These are phyloP conservation scores for Colletotrichum coccodes DNA, from an alignment of 2,329 filamentous ascomycete species.

Conservation along the genomic window DNA sequence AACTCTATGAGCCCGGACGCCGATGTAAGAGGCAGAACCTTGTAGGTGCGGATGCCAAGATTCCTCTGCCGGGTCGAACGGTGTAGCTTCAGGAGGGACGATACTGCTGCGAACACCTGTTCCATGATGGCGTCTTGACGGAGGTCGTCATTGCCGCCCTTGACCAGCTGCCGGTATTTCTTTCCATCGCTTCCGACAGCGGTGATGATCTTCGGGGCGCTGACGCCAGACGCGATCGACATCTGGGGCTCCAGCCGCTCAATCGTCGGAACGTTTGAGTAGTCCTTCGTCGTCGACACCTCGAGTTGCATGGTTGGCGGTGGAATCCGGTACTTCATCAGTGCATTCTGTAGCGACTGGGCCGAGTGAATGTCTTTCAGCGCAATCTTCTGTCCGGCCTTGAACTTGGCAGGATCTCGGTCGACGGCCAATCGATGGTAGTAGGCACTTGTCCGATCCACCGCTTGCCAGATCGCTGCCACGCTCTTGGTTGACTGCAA, in stretches of 20 bases:
- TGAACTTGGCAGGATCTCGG: slow-evolving; percentile 72
- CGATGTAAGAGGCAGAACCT: slow-evolving; percentile 88
- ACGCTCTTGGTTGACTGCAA: slow-evolving; percentile 64
- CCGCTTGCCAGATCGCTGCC: slow-evolving; percentile 71
- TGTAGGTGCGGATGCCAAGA: slow-evolving; percentile 94
- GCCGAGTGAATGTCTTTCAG: slow-evolving; percentile 74
- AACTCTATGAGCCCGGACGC: slow-evolving; percentile 96
- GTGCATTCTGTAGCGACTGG: slow-evolving; percentile 68
- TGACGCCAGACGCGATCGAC: slow-evolving; percentile 88
- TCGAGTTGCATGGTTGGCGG: slow-evolving; percentile 90
- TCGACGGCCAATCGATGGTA: slow-evolving; percentile 74
- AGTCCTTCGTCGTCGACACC: slow-evolving; percentile 78
- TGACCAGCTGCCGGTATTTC: slow-evolving; percentile 90
- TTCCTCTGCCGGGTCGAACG: slow-evolving; percentile 87
- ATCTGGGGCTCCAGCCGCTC: slow-evolving; percentile 78
- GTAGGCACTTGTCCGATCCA: slow-evolving; percentile 78
- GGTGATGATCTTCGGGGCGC: slow-evolving; percentile 92
- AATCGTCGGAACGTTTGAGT: slow-evolving; percentile 80
- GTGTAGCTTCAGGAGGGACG: slow-evolving; percentile 86
- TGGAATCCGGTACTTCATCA: slow-evolving; percentile 77
- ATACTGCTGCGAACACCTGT: slow-evolving; percentile 97
- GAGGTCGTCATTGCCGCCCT: slow-evolving; percentile 94
- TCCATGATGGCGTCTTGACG: slow-evolving; percentile 99
- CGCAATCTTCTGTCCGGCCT: slow-evolving; percentile 71
- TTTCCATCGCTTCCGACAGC: slow-evolving; percentile 81